Evolutionary conservation across 257 asterid genomes (phyloP).

Genomic region (Osmanthus fragrans): DNA sequence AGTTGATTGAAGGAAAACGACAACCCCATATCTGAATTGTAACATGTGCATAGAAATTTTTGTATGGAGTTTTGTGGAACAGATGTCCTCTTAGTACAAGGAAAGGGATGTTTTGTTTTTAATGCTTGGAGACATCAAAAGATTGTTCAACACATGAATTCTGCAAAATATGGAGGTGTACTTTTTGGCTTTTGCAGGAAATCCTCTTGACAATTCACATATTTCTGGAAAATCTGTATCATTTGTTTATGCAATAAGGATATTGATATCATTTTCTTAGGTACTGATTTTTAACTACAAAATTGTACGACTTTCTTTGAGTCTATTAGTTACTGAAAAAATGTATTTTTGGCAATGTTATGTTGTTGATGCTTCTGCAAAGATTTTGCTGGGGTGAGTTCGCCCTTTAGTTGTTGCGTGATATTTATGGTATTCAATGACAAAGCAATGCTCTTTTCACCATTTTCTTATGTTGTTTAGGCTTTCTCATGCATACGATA

Average conservation of each 20-base stretch:
- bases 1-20: slow-evolving; percentile 1
- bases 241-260: no score
- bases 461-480: no score
- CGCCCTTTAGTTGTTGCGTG: neutral
- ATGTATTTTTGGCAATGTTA: no score
- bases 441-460: neutral
- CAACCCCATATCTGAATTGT: neutral
- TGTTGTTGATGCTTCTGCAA: neutral
- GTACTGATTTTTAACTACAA: neutral
- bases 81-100: neutral
- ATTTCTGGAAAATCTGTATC: no score
- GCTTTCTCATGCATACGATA: no score
- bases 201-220: no score
- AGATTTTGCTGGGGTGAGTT: neutral
- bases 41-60: neutral
- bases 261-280: neutral
- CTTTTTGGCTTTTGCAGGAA: no score
- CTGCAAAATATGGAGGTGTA: no score
- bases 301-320: neutral
- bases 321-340: neutral
- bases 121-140: neutral
- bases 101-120: neutral
- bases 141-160: neutral
- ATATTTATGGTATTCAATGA: neutral
- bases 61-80: neutral